Evolutionary conservation across 768 basidiomycete species (phyloP).

Genomic region (Phylloporus rhodoxanthus): DNA sequence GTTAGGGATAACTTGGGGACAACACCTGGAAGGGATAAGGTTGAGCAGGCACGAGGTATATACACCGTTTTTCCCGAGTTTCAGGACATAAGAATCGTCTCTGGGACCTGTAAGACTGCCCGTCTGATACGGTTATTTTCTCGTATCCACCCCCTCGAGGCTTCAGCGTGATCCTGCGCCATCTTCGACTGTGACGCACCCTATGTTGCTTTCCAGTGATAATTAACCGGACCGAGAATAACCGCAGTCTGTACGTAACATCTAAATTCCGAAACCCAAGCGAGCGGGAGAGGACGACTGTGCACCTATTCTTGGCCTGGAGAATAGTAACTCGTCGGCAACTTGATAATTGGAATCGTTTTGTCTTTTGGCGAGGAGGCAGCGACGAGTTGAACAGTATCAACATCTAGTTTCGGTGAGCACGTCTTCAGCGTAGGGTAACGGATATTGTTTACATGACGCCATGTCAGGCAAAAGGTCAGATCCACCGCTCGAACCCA

Average conservation of each 20-base stretch:
- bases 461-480: too few relatives aligned
- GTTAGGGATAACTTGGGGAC: not conserved
- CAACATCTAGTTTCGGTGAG: not conserved
- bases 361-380: too few relatives aligned
- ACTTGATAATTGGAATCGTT: too few relatives aligned
- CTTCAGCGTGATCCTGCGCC: conserved; percentile 1
- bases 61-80: not conserved
- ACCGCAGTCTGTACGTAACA: conserved; percentile 2
- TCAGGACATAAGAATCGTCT: not conserved
- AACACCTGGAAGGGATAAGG: not conserved
- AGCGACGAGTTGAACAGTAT: too few relatives aligned
- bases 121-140: not conserved
- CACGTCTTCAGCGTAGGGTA: not conserved
- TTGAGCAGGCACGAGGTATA: not conserved
- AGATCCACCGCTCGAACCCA: not conserved
- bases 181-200: not conserved
- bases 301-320: not conserved
- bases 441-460: not conserved
- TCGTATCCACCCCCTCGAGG: conserved; percentile 1
- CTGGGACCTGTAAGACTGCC: conserved; percentile 2
- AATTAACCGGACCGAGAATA: conserved; percentile 4
- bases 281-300: not conserved
- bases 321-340: too few relatives aligned
- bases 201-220: not conserved
- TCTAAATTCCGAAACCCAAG: not conserved